These are phyloP conservation scores for Copromyces sp. DNA, from an alignment of 495 filamentous ascomycete genomes.

Conservation along the genomic window DNA sequence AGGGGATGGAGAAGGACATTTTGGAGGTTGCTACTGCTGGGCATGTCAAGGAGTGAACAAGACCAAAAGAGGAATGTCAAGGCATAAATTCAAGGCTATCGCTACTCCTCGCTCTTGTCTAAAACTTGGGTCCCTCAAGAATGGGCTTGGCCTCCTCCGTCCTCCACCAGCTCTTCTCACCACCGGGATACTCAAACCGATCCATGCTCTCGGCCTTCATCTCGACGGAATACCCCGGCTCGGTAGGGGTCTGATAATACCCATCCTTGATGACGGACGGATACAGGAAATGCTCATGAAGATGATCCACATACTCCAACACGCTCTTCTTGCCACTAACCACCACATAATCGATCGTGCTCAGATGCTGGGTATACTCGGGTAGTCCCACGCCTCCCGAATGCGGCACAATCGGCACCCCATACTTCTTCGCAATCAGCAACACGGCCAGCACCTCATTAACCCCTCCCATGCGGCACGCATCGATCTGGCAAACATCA, in stretches of 20 bases:
- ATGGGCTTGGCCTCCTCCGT: constrained; percentile 58
- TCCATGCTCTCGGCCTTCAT: constrained; percentile 89
- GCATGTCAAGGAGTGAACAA: constrained; percentile 32
- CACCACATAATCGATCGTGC: constrained; percentile 88
- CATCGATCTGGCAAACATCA: constrained; percentile 84
- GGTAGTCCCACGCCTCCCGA: constrained; percentile 83
- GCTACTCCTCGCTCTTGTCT: not conserved
- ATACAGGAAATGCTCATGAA: constrained; percentile 89
- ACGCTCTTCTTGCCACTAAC: constrained; percentile 73
- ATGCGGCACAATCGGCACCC: constrained; percentile 79
- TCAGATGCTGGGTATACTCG: constrained; percentile 90
- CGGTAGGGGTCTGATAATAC: constrained; percentile 75
- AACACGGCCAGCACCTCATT: constrained; percentile 91
- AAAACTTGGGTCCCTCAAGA: constrained; percentile 47
- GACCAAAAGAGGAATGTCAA: not conserved
- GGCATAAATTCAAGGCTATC: not conserved
- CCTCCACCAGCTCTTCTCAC: constrained; percentile 75
- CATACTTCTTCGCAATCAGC: constrained; percentile 78
- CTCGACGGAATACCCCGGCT: constrained; percentile 82
- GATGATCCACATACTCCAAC: constrained; percentile 84
- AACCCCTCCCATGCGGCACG: constrained; percentile 82
- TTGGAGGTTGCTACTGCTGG: constrained; percentile 71
- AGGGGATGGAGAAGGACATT: constrained; percentile 74
- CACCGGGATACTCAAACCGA: constrained; percentile 61
- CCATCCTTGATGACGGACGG: constrained; percentile 72